Conservation (phyloP, 2,329 filamentous ascomycete genomes). For the Alternaria brassicicola region DNA sequence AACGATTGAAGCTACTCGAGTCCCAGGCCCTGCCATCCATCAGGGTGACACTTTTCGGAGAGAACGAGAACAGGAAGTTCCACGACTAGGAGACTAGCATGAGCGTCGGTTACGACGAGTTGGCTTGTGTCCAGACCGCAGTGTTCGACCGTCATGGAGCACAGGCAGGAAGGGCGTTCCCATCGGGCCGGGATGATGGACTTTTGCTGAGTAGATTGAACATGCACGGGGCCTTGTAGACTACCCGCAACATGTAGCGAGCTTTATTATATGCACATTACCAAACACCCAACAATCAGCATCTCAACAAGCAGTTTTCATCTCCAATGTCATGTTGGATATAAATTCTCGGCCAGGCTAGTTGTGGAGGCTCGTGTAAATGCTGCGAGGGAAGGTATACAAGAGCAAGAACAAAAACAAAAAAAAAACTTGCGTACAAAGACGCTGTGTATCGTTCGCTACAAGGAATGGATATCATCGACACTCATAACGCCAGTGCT, state of each 20-base stretch:
- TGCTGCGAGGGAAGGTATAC: conserved; percentile 6
- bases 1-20: conserved; percentile 84
- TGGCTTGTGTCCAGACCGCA: background rate
- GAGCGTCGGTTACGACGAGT: background rate
- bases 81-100: conserved; percentile 67
- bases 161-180: background rate
- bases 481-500: background rate
- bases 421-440: background rate
- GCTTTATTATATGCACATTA: conserved; percentile 16
- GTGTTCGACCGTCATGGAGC: background rate
- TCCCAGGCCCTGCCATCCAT: conserved; percentile 83
- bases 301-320: background rate
- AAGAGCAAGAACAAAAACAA: background rate
- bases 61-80: conserved; percentile 96
- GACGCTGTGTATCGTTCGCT: conserved; percentile 2
- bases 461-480: conserved; percentile 12
- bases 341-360: background rate
- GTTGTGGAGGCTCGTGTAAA: background rate
- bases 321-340: background rate
- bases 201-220: conserved; percentile 8
- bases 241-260: conserved; percentile 20
- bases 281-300: background rate
- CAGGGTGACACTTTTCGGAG: conserved; percentile 85
- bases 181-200: background rate
- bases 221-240: conserved; percentile 17